Conservation (phyloP, 2,329 filamentous ascomycete genomes). For the Stylonectria norvegica region DNA sequence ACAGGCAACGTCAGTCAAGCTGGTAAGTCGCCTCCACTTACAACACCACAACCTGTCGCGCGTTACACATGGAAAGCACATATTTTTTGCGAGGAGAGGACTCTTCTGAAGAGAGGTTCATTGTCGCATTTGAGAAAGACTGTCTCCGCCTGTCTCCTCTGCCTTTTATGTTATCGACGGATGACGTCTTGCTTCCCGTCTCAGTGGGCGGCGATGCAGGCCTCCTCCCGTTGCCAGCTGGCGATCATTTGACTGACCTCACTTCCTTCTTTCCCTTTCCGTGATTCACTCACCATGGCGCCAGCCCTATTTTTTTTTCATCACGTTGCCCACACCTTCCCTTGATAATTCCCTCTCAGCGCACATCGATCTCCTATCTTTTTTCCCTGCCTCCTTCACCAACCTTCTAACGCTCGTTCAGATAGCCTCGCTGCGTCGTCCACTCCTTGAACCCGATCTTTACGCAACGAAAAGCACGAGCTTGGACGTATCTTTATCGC, state of each 20-base stretch:
- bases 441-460: slow-evolving; percentile 26
- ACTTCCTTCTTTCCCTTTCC: slow-evolving; percentile 2
- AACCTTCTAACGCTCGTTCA: slow-evolving; percentile 17
- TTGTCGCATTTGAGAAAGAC: too few species aligned
- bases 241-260: slow-evolving; percentile 2
- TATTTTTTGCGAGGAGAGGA: too few species aligned
- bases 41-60: too few species aligned
- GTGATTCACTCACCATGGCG: slow-evolving; percentile 2
- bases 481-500: slow-evolving; percentile 23
- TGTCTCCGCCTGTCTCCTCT: too few species aligned
- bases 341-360: neutral
- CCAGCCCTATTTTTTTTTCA: slow-evolving; percentile 9
- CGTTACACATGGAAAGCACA: too few species aligned
- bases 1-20: slow-evolving; percentile 5
- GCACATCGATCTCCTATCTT: neutral
- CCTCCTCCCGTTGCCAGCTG: slow-evolving; percentile 1
- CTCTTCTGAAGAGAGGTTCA: too few species aligned
- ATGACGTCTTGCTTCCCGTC: neutral
- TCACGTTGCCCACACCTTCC: slow-evolving; percentile 7
- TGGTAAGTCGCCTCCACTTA: slow-evolving; percentile 15
- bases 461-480: slow-evolving; percentile 13
- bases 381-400: slow-evolving; percentile 10
- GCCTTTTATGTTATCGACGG: too few species aligned
- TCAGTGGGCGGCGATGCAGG: neutral
- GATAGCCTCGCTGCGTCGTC: slow-evolving; percentile 36